These are phyloP conservation scores for Craterostigma plantagineum DNA, from an alignment of 257 asterid genomes.

Conservation along the genomic window DNA sequence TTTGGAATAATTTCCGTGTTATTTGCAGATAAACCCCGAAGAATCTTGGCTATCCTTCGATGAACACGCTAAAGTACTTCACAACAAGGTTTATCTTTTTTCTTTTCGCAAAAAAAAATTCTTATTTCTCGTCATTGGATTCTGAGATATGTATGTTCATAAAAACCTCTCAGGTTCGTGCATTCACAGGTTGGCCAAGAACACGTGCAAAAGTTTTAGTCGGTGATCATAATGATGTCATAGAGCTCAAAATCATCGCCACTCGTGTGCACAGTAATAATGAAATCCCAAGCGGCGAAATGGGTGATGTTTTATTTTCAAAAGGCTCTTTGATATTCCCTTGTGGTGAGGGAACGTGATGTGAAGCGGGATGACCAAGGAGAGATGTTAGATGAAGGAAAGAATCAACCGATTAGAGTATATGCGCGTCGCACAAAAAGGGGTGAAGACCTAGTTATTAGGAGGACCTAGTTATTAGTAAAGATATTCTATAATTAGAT, in stretches of 20 bases:
- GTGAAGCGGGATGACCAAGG: no score
- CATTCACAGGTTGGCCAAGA: slow-evolving; percentile 99
- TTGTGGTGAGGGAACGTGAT: slow-evolving; percentile 55
- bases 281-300: slow-evolving; percentile 18
- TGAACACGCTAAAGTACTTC: slow-evolving; percentile 56
- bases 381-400: no score
- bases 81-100: slow-evolving; percentile 56
- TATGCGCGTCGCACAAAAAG: no score
- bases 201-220: slow-evolving; percentile 53
- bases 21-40: slow-evolving; percentile 61
- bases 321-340: slow-evolving; percentile 62
- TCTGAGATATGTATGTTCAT: slow-evolving; percentile 13
- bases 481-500: no score
- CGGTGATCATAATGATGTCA: slow-evolving; percentile 18
- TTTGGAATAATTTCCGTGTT: no score
- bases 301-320: slow-evolving; percentile 31
- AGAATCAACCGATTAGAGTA: no score
- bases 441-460: no score
- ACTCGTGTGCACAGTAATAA: slow-evolving; percentile 25
- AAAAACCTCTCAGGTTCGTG: slow-evolving; percentile 82
- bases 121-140: neutral
- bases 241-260: slow-evolving; percentile 71
- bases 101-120: neutral
- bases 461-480: no score
- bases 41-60: slow-evolving; percentile 78